Base-by-base conservation (phyloP, 257 asterid species). In the Euphrasia confusa region DNA sequence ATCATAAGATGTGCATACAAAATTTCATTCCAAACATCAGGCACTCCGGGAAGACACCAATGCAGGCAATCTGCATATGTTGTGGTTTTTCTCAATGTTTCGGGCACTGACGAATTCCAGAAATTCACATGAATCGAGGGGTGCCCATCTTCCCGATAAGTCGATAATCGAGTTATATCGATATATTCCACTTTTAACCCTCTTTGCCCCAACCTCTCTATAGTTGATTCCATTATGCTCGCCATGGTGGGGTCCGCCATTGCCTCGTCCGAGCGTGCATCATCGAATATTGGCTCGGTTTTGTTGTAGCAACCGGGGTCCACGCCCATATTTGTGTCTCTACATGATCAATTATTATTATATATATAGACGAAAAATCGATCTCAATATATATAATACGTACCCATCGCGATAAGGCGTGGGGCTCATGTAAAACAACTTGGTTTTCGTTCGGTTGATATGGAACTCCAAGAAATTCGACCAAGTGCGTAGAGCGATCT, bases 31-130 rank as follows among this genome's bases (percentile, higher is more conserved):
- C 95, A 87, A 63, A 68, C 70, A 74, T 87, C 95, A 1, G 93
- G 93, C 17, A 87, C 84, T 33, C 95, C 92, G 0, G 95, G 95
- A 54, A 84, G 80, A 59, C 95, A 84, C 95, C 95, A 87, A 57
- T 84, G 93, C 1, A 71, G 47, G 50, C 93, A 87, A 68, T 86
- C 93, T 0, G 90, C 66, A 30, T 69, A 78, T 35, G 48, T 64
- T 7, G 5, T 17, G 0, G 81, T 79, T 37, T 65, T 62, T 27
- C 61, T 70, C 0, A 21, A 65, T 53, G 73, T 58, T 17, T 73
- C 76, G 50, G 67, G 54, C 0, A 58, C 70, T 10, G 65, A 42
- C 4, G 66, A 7, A 52, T 58, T 66, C 76, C 74, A 69, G 6
- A 71, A 76, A 9, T 69, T 61, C 57, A 75, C 78, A 42, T 84